A percentile compares a stretch with the other conserved stretches of the same genome.
Conservation (phyloP, 495 filamentous ascomycete genomes). For the Annulohypoxylon stygium region DNA sequence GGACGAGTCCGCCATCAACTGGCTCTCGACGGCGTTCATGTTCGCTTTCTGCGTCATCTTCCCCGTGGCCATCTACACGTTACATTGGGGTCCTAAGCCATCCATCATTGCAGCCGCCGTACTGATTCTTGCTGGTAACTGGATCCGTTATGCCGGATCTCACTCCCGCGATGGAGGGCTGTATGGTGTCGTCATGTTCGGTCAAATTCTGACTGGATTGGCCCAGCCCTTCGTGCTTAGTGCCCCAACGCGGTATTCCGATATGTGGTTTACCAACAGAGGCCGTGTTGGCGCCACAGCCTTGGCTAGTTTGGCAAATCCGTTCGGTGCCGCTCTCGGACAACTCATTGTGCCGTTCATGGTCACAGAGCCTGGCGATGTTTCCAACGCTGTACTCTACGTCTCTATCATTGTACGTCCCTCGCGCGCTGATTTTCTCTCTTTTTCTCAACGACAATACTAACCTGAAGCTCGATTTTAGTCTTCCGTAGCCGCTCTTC, state of each 20-base stretch:
- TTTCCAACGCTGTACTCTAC: slow-evolving; percentile 88
- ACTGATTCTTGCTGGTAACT: slow-evolving; percentile 85
- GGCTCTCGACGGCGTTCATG: slow-evolving; percentile 87
- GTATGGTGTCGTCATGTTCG: slow-evolving; percentile 88
- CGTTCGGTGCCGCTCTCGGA: slow-evolving; percentile 87
- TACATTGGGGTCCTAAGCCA: slow-evolving; percentile 83
- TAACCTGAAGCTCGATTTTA: slow-evolving; percentile 47
- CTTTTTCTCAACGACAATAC: neutral
- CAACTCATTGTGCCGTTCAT: slow-evolving; percentile 87
- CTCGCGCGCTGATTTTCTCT: neutral
- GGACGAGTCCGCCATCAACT: slow-evolving; percentile 85
- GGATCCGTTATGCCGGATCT: slow-evolving; percentile 90
- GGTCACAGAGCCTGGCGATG: slow-evolving; percentile 69
- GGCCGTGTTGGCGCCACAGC: slow-evolving; percentile 92
- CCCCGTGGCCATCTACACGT: slow-evolving; percentile 80
- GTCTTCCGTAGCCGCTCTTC: slow-evolving; percentile 78
- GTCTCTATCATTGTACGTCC: slow-evolving; percentile 82
- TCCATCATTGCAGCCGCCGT: slow-evolving; percentile 80
- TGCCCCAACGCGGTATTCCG: slow-evolving; percentile 90
- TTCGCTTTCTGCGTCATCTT: slow-evolving; percentile 83
- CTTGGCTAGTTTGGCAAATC: slow-evolving; percentile 84
- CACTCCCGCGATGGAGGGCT: slow-evolving; percentile 63
- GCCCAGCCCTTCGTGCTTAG: slow-evolving; percentile 93
- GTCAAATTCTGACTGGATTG: slow-evolving; percentile 91
- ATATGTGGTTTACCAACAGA: slow-evolving; percentile 90